phyloP scores from a whole-genome alignment of 2,329 filamentous ascomycete species.

The Calonectria pauciramosa region DNA sequence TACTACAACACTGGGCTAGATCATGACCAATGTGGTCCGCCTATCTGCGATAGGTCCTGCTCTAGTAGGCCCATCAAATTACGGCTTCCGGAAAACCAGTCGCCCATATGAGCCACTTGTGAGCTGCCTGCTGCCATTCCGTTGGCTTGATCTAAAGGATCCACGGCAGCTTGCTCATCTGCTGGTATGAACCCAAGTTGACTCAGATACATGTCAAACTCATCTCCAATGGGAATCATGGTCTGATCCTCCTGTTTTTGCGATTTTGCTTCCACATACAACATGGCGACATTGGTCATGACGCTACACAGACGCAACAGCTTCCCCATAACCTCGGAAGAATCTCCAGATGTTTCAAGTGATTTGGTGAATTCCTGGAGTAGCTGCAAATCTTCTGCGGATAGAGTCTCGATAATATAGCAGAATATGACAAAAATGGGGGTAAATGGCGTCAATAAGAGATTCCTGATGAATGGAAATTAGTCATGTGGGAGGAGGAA shows the following conservation, averaged over 20 bases:
- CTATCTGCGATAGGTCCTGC: slow-evolving; percentile 67
- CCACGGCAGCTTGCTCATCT: slow-evolving; percentile 48
- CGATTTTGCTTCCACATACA: slow-evolving; percentile 73
- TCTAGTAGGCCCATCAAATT: slow-evolving; percentile 76
- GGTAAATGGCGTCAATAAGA: slow-evolving; percentile 69
- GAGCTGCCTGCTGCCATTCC: slow-evolving; percentile 42
- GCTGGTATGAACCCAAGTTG: slow-evolving; percentile 72
- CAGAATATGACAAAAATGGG: slow-evolving; percentile 73
- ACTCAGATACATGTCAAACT: slow-evolving; percentile 75
- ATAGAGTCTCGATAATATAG: slow-evolving; percentile 67
- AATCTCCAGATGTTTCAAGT: slow-evolving; percentile 63
- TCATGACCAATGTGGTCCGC: slow-evolving; percentile 53
- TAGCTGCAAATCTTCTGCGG: slow-evolving; percentile 65
- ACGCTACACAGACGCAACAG: slow-evolving; percentile 74
- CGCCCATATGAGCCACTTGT: slow-evolving; percentile 65
- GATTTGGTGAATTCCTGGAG: slow-evolving; percentile 70
- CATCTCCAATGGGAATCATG: slow-evolving; percentile 66
- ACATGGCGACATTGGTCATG: slow-evolving; percentile 71
- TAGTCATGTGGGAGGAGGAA: slow-evolving; percentile 13
- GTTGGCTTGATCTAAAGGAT: slow-evolving; percentile 32
- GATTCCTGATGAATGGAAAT: slow-evolving; percentile 56
- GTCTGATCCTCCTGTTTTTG: slow-evolving; percentile 61
- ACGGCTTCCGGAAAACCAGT: slow-evolving; percentile 76
- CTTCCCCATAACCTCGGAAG: slow-evolving; percentile 71
- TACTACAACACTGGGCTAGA: slow-evolving; percentile 41